Percentiles rank a stretch among this genome's conserved stretches.
phyloP scores from a whole-genome alignment of 208 protist species.

The Acanthamoeba royreba region DNA sequence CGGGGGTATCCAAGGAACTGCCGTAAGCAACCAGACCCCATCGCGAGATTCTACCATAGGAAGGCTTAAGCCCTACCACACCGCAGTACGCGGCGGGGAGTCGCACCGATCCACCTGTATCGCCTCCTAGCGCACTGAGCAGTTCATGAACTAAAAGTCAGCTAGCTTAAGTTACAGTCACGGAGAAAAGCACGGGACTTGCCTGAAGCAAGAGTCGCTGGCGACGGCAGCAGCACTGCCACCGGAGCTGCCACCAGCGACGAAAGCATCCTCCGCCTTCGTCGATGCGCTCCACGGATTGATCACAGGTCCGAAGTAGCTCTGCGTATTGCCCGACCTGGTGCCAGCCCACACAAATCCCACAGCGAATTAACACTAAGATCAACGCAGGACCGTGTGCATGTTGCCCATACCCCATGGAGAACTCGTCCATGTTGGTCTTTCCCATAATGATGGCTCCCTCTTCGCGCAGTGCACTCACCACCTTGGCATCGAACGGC shows the following conservation, averaged over 20 bases:
- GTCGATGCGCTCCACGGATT: constrained; percentile 53
- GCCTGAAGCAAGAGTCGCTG: constrained; percentile 36
- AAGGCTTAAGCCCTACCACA: constrained; percentile 73
- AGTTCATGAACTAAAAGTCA: background rate
- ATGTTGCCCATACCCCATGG: constrained; percentile 50
- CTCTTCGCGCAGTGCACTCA: constrained; percentile 20
- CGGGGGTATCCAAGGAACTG: constrained; percentile 69
- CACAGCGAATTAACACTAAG: background rate
- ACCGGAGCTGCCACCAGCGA: constrained; percentile 61
- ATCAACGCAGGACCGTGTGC: background rate
- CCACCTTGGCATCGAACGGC: constrained; percentile 57
- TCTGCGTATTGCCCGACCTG: constrained; percentile 15
- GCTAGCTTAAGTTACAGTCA: background rate
- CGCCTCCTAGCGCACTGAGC: constrained; percentile 59
- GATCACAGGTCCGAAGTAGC: constrained; percentile 46
- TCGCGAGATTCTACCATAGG: constrained; percentile 68
- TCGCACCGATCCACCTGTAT: constrained; percentile 74
- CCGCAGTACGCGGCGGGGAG: constrained; percentile 72
- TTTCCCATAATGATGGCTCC: constrained; percentile 72
- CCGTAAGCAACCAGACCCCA: constrained; percentile 70
- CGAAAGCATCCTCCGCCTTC: background rate
- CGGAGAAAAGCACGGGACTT: background rate
- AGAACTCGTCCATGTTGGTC: constrained; percentile 75
- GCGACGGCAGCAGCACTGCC: constrained; percentile 60
- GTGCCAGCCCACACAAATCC: background rate